phyloP scores from a whole-genome alignment of 1,139 yeast genomes.

The Magnusiomyces paraingens region DNA sequence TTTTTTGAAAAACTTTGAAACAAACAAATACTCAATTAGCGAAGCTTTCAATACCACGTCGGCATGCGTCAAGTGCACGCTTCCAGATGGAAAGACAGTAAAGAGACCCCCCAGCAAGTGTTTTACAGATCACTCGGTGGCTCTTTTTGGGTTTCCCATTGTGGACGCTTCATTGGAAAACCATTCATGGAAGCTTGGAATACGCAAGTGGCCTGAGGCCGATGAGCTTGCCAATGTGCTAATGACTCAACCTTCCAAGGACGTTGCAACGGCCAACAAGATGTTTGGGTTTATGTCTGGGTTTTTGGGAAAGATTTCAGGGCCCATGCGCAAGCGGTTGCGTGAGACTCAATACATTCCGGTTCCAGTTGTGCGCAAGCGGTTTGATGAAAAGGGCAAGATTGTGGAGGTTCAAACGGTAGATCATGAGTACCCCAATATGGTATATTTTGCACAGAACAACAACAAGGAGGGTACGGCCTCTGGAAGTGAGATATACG shows the following conservation, averaged over 20 bases:
- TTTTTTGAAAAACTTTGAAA: constrained; percentile 13
- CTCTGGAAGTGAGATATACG: constrained; percentile 19
- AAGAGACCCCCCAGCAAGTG: constrained; percentile 27
- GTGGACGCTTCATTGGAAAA: constrained; percentile 23
- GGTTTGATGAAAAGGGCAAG: neutral
- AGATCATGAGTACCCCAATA: constrained; percentile 20
- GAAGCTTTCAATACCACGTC: constrained; percentile 15
- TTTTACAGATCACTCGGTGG: constrained; percentile 23
- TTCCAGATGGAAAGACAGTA: constrained; percentile 15
- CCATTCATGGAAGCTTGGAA: constrained; percentile 32
- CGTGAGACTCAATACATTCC: constrained; percentile 28
- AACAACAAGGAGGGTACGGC: constrained; percentile 9
- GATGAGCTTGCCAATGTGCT: constrained; percentile 22
- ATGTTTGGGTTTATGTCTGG: constrained; percentile 32
- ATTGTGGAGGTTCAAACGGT: neutral
- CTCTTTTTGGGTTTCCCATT: constrained; percentile 31
- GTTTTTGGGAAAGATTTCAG: constrained; percentile 21
- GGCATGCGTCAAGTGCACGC: constrained; percentile 25
- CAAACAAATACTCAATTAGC: constrained; percentile 23
- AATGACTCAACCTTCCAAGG: constrained; percentile 24
- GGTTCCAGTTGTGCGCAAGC: constrained; percentile 9
- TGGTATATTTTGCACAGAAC: constrained; percentile 22
- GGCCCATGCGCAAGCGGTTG: constrained; percentile 20
- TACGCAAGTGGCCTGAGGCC: constrained; percentile 28
- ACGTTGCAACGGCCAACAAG: constrained; percentile 21